Conservation (phyloP, 2,329 filamentous ascomycete species). For the Fusarium chuoi region DNA sequence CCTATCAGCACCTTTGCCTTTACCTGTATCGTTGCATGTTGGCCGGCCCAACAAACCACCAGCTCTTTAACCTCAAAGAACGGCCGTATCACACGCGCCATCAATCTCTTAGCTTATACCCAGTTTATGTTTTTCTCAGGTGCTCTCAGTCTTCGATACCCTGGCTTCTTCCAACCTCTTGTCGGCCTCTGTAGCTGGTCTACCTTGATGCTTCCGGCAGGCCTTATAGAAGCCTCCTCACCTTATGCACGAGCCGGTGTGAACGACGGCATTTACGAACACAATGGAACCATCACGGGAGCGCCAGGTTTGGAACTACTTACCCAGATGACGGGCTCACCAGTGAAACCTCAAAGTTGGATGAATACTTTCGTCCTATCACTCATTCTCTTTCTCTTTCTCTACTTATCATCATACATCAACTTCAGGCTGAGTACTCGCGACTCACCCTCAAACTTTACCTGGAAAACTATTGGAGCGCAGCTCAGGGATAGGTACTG, state of each 20-base stretch:
- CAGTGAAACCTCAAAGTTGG: slow-evolving; percentile 72
- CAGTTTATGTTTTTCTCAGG: slow-evolving; percentile 80
- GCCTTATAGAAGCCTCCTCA: slow-evolving; percentile 33
- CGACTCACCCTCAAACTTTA: accelerated
- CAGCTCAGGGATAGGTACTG: slow-evolving; percentile 55
- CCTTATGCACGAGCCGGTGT: slow-evolving; percentile 44
- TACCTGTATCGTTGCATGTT: slow-evolving; percentile 10
- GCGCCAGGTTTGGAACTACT: slow-evolving; percentile 70
- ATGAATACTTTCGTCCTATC: slow-evolving; percentile 75
- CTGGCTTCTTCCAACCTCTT: slow-evolving; percentile 78
- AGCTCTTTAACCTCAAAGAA: background rate
- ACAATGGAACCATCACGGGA: slow-evolving; percentile 70
- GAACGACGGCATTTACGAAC: slow-evolving; percentile 69
- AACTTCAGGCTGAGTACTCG: background rate
- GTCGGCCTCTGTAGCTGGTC: slow-evolving; percentile 76
- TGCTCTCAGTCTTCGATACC: slow-evolving; percentile 74
- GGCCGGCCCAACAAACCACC: background rate
- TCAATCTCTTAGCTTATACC: slow-evolving; percentile 76
- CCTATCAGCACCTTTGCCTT: slow-evolving; percentile 5
- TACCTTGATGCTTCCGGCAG: slow-evolving; percentile 66
- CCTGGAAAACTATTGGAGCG: background rate
- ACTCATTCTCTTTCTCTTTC: slow-evolving; percentile 65
- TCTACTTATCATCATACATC: slow-evolving; percentile 66
- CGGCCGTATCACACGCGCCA: slow-evolving; percentile 5
- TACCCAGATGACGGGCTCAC: slow-evolving; percentile 74